Conservation (phyloP, 768 basidiomycete species). For the Astraeus odoratus region DNA sequence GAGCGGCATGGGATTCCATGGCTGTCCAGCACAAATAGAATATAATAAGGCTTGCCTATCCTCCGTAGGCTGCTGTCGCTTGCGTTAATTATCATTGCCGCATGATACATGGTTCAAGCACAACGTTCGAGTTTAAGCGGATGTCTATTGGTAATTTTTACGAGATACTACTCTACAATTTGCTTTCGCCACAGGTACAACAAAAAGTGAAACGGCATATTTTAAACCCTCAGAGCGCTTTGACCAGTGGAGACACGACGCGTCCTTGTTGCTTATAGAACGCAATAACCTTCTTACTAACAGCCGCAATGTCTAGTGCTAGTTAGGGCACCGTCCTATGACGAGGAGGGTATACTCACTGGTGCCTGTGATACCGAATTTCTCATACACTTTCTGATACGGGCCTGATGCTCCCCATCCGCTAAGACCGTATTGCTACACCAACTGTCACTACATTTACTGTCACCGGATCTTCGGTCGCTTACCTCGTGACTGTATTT, state of each 20-base stretch:
- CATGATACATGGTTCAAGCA: neutral
- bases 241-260: conserved; percentile 68
- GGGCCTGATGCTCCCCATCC: conserved; percentile 89
- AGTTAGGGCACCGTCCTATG: conserved; percentile 6
- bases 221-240: conserved; percentile 44
- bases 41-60: neutral
- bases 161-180: conserved; percentile 7
- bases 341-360: conserved; percentile 37
- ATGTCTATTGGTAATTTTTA: conserved; percentile 10
- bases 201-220: conserved; percentile 1
- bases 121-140: neutral
- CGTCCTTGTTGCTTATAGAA: conserved; percentile 82
- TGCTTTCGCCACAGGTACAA: neutral
- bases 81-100: conserved; percentile 7
- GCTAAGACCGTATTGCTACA: conserved; percentile 61
- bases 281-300: conserved; percentile 79
- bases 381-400: conserved; percentile 85
- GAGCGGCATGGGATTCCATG: conserved; percentile 74
- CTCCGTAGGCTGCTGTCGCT: neutral
- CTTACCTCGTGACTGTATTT: conserved; percentile 81
- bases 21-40: conserved; percentile 62
- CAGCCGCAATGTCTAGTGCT: conserved; percentile 58
- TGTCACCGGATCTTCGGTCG: neutral
- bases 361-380: conserved; percentile 75
- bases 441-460: conserved; percentile 8